These are phyloP conservation scores for Apodospora peruviana DNA, from an alignment of 495 filamentous ascomycete species.

Conservation along the genomic window DNA sequence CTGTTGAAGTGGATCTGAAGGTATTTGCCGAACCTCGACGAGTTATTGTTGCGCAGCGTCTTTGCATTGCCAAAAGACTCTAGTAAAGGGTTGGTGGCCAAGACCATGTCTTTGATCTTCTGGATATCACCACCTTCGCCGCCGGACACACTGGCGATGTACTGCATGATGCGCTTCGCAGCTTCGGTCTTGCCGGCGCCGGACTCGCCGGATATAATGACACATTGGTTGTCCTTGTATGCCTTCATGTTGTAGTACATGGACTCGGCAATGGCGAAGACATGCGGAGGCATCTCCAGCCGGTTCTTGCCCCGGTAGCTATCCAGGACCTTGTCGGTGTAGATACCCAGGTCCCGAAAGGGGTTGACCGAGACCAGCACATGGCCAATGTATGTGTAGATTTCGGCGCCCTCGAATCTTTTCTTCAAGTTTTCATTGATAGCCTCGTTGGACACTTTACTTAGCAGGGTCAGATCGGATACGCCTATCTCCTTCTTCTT, in stretches of 20 bases:
- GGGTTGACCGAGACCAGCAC: conserved; percentile 99
- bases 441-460: conserved; percentile 96
- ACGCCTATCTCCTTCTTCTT: conserved; percentile 99
- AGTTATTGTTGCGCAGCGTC: conserved; percentile 97
- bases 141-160: conserved; percentile 94
- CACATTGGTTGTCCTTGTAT: conserved; percentile 98
- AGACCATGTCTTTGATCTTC: conserved; percentile 96
- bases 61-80: conserved; percentile 99
- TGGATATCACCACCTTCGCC: conserved; percentile 88
- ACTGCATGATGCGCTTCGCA: conserved; percentile 98
- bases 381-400: conserved; percentile 99
- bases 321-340: conserved; percentile 86
- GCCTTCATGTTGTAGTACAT: conserved; percentile 99
- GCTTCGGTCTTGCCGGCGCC: conserved; percentile 99
- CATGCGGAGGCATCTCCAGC: conserved; percentile 90
- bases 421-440: conserved; percentile 99
- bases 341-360: conserved; percentile 96
- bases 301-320: conserved; percentile 95
- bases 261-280: conserved; percentile 95
- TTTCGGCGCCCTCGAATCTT: conserved; percentile 91
- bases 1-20: conserved; percentile 94
- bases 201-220: conserved; percentile 98
- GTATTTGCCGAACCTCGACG: conserved; percentile 96
- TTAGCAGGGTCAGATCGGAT: conserved; percentile 93
- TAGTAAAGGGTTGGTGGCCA: conserved; percentile 94